Base-by-base conservation (phyloP, 495 filamentous ascomycete genomes). In the Aspergillus nidulans region DNA sequence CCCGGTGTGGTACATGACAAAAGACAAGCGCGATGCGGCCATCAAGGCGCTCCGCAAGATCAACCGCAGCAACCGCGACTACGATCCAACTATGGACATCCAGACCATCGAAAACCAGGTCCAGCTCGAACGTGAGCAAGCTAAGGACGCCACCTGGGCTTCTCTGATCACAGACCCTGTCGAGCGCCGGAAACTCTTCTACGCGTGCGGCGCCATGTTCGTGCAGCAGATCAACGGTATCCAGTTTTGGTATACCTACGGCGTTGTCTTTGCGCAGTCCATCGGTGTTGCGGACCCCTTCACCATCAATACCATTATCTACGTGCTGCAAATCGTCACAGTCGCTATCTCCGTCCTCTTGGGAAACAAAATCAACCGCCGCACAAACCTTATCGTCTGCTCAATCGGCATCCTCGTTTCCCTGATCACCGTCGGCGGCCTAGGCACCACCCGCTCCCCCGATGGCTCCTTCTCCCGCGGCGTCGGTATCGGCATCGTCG, bases 191-290 rank as follows among this genome's bases (percentile, higher is more conserved):
- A 75, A 75, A 53, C 54, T 73, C 13, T 54, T 72, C 30, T 75
- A 58, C 39, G 56, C 66, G 12, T 59, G 52, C 28, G 70, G 71
- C 23, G 67, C 56, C 41, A 65, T 75, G 64, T 64, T 64, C 50
- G 69, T 62, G 2, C 70, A 73, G 45, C 71, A 75, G 49, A 70
- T 75, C 55, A 64, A 62, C 53, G 70, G 71, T 20, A 75, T 73
- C 43, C 59, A 62, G n/a, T 75, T 70, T 52, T 73, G 60, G 50
- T 73, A 73, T 53, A 60, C 57, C 26, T 75, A 70, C 43, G 72
- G 72, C 16, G 66, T 69, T 0, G 63, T 75, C 21, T 73, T 75
- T 41, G 67, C 69, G 10, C 59, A 73, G 56, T 52, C 63, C 15
- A 64, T 75, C 28, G 71, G 71, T 20, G 54, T 69, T 18, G 56